These are phyloP conservation scores for Sclerotinia spermophila DNA, from an alignment of 2,329 filamentous ascomycete species.

Conservation along the genomic window DNA sequence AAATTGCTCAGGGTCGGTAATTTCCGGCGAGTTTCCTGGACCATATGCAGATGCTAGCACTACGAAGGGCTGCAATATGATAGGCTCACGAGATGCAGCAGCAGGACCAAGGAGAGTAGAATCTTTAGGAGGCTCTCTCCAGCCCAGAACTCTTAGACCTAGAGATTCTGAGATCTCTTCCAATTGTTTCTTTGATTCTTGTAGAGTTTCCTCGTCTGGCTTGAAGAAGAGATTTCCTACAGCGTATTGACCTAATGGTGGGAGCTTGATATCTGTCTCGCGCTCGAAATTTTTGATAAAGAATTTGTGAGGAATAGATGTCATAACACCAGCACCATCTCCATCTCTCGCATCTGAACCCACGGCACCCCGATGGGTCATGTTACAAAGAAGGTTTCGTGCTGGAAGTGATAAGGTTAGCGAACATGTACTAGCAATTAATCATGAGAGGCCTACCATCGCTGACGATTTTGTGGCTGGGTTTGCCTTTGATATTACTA, in stretches of 20 bases:
- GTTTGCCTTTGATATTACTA: constrained; percentile 94
- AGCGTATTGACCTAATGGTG: constrained; percentile 87
- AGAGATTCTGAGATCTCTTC: constrained; percentile 88
- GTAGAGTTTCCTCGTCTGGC: constrained; percentile 83
- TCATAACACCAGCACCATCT: constrained; percentile 99
- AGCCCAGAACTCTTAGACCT: constrained; percentile 86
- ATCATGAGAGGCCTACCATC: constrained; percentile 63
- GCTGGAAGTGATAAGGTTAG: constrained; percentile 51
- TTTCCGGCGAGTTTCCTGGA: constrained; percentile 71
- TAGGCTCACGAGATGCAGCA: constrained; percentile 88
- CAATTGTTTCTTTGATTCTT: constrained; percentile 87
- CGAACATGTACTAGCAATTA: constrained; percentile 4
- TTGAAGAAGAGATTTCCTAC: constrained; percentile 99
- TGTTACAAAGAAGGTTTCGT: constrained; percentile 95
- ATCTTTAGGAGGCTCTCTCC: constrained; percentile 93
- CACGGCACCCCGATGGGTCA: constrained; percentile 98
- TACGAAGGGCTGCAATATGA: constrained; percentile 93
- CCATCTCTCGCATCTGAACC: constrained; percentile 97
- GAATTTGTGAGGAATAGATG: constrained; percentile 96
- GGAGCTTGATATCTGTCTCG: constrained; percentile 83
- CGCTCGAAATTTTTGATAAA: constrained; percentile 98
- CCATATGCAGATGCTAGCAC: constrained; percentile 85
- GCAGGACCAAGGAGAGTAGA: constrained; percentile 90
- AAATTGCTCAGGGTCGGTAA: constrained; percentile 74
- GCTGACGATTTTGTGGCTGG: constrained; percentile 97